Evolutionary conservation across 78 protist species (phyloP).

Genomic region (Dictyostelium intermedium): DNA sequence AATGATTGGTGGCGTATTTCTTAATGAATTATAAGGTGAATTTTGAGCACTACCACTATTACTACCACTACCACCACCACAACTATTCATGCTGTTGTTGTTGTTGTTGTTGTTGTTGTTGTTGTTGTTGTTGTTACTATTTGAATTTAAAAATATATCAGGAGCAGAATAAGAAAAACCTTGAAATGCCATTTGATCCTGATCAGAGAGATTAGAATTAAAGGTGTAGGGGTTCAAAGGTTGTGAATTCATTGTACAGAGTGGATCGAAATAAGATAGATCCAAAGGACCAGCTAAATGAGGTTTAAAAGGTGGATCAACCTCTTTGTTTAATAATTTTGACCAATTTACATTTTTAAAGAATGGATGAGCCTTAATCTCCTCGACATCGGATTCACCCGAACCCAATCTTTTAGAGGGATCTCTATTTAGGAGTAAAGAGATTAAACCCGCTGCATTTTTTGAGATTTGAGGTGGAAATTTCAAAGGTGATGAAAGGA

Average conservation of each 20-base stretch:
- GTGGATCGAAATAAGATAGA: slow-evolving; percentile 66
- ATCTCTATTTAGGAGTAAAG: slow-evolving; percentile 37
- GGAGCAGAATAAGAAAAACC: slow-evolving; percentile 75
- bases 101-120: background rate
- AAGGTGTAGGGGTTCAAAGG: slow-evolving; percentile 54
- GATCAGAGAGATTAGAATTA: slow-evolving; percentile 51
- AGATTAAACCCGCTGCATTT: slow-evolving; percentile 22
- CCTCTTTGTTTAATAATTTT: slow-evolving; percentile 44
- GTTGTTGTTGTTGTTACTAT: background rate
- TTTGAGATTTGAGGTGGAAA: slow-evolving; percentile 81
- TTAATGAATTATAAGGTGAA: slow-evolving; percentile 14
- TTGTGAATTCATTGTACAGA: slow-evolving; percentile 57
- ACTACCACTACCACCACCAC: slow-evolving; percentile 8
- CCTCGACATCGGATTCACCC: slow-evolving; percentile 78
- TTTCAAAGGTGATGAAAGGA: slow-evolving; percentile 71
- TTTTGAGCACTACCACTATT: slow-evolving; percentile 1
- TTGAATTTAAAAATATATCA: slow-evolving; percentile 1
- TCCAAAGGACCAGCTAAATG: slow-evolving; percentile 69
- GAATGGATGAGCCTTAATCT: slow-evolving; percentile 80
- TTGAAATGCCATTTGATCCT: slow-evolving; percentile 74
- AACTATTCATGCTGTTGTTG: background rate
- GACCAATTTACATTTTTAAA: slow-evolving; percentile 74
- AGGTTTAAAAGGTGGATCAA: slow-evolving; percentile 88
- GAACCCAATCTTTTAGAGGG: slow-evolving; percentile 63
- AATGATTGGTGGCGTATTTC: background rate